Evolutionary conservation across 2,329 filamentous ascomycete genomes (phyloP).

Genomic region (Hansfordia pulvinata): DNA sequence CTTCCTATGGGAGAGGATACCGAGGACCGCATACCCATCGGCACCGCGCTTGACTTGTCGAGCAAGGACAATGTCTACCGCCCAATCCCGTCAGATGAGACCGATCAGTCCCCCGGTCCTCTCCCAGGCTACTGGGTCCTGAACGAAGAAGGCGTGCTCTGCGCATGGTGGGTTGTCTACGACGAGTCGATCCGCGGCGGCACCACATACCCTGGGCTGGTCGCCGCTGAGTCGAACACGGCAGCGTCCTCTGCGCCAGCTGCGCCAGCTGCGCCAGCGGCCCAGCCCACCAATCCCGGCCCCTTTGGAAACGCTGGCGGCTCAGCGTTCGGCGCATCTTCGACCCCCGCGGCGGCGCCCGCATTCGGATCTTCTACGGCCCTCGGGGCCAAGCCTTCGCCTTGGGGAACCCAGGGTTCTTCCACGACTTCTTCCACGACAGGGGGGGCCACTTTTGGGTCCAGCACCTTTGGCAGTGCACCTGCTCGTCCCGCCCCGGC

Average conservation of each 20-base stretch:
- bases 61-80: conserved; percentile 63
- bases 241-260: conserved; percentile 14
- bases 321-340: neutral
- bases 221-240: conserved; percentile 25
- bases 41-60: conserved; percentile 73
- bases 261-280: conserved; percentile 18
- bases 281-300: conserved; percentile 7
- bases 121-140: conserved; percentile 74
- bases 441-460: conserved; percentile 27
- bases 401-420: conserved; percentile 28
- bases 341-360: conserved; percentile 19
- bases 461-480: conserved; percentile 25
- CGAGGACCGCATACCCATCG: conserved; percentile 65
- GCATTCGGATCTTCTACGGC: conserved; percentile 33
- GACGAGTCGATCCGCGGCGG: conserved; percentile 68
- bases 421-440: conserved; percentile 16
- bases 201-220: conserved; percentile 59
- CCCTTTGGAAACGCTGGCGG: conserved; percentile 22
- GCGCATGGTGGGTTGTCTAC: conserved; percentile 86
- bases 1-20: conserved; percentile 57
- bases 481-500: conserved; percentile 22
- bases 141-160: conserved; percentile 78
- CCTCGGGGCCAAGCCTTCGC: conserved; percentile 36
- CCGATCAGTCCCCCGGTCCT: conserved; percentile 66
- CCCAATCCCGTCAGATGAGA: conserved; percentile 65